phyloP scores from a whole-genome alignment of 2,329 filamentous ascomycete species.

The Colletotrichum agaves region DNA sequence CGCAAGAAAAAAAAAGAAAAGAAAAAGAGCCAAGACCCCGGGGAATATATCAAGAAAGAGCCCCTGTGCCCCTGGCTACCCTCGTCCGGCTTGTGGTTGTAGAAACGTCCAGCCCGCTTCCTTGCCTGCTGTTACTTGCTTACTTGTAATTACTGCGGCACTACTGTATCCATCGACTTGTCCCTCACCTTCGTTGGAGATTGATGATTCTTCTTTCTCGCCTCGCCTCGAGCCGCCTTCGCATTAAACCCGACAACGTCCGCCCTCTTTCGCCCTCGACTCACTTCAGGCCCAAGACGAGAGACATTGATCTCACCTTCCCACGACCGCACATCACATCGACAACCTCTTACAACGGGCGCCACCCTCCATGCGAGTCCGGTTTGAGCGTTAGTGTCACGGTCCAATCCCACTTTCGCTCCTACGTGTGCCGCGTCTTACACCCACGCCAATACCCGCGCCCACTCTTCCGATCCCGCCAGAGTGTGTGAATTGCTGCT shows the following conservation, averaged over 20 bases:
- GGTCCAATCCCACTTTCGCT: conserved; percentile 23
- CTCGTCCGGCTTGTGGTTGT: not conserved
- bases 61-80: conserved; percentile 12
- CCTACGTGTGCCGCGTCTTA: conserved; percentile 19
- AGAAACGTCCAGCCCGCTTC: conserved; percentile 4
- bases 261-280: not conserved
- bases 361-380: conserved; percentile 19
- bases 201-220: conserved; percentile 17
- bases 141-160: not conserved
- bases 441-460: conserved; percentile 20
- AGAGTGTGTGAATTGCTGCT: not conserved
- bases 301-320: not conserved
- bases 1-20: not conserved
- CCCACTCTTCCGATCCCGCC: conserved; percentile 13
- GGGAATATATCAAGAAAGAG: conserved; percentile 37
- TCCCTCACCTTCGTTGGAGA: conserved; percentile 29
- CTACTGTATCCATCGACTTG: not conserved
- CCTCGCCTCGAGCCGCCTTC: not conserved
- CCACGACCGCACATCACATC: conserved; percentile 5
- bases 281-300: not conserved
- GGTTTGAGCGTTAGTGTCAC: conserved; percentile 23
- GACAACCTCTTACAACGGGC: conserved; percentile 22
- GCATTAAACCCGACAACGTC: not conserved
- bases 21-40: conserved; percentile 26
- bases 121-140: not conserved